phyloP scores from a whole-genome alignment of 805 yeast species.

The Monosporozyma yasuniensis region DNA sequence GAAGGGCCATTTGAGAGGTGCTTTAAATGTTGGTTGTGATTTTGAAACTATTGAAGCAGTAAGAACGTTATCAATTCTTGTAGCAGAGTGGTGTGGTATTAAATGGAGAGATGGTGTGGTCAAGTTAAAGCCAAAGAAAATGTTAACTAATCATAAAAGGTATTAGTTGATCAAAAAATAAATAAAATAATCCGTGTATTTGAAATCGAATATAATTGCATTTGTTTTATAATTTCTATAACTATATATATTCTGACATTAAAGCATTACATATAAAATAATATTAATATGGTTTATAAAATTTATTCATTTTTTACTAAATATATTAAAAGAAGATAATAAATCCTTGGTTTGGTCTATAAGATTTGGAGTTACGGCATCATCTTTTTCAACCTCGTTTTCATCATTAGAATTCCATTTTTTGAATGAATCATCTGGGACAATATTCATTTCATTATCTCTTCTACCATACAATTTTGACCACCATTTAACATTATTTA shows the following conservation, averaged over 20 bases:
- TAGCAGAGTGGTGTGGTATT: conserved; percentile 69
- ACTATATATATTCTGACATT: background rate
- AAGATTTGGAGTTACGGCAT: background rate
- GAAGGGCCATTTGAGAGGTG: conserved; percentile 86
- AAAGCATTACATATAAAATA: background rate
- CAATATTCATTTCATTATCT: conserved; percentile 52
- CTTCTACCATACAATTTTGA: conserved; percentile 70
- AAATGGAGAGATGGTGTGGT: conserved; percentile 40
- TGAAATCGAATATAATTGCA: background rate
- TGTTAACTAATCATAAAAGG: conserved; percentile 4
- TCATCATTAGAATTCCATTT: background rate
- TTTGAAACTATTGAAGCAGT: conserved; percentile 51
- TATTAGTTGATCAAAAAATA: background rate
- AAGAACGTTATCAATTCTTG: conserved; percentile 51
- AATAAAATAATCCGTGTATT: no score
- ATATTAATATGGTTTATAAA: background rate
- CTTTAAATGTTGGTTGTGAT: conserved; percentile 67
- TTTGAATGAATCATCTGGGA: background rate
- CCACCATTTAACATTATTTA: conserved; percentile 68
- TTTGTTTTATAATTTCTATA: background rate
- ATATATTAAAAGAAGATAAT: conserved; percentile 5
- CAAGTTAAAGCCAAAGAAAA: conserved; percentile 14
- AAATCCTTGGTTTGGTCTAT: conserved; percentile 6
- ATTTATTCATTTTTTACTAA: conserved; percentile 1
- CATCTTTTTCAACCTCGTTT: background rate